Base-by-base conservation (phyloP, 2,329 filamentous ascomycete genomes). In the Raffaelea albimanens region DNA sequence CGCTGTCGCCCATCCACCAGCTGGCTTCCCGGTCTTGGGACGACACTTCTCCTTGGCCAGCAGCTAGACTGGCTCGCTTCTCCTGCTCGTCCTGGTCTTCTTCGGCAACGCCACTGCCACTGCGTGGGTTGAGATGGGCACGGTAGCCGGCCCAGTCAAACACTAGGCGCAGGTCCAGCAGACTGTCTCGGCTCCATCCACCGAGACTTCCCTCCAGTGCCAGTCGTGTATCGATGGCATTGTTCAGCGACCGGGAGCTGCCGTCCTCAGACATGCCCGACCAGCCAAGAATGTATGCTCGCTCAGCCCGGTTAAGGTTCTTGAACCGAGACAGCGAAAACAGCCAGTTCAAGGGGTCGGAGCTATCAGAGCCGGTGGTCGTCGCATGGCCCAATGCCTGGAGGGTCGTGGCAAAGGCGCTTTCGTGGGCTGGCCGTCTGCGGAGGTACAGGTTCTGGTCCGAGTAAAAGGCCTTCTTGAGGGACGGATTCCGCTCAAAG, bases 361-460 rank as follows among this genome's bases (percentile, higher is more conserved):
- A n/a, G 11, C n/a, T 38, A 25, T 2, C 21, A 5, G 21, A n/a
- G n/a, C 10, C 23, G 8, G 18, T 21, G 5, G 19, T 2, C 1
- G 19, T 18, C 2, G 13, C 25, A 4, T 57, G 63, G 48, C 85
- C 86, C 23, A 94, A 72, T 0, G 86, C 85, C 3, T 82, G 75
- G 14, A 95, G 72, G 0, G 87, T 87, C 0, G 85, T 82, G 5
- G 78, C 73, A 61, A 95, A 95, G 9, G 78, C 74, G 8, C 73
- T 75, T 55, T 86, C 83, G 53, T 79, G 76, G 38, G 80, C 73
- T 14, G 83, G 76, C 47, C 88, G 79, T 16, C 85, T 75, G 18
- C 85, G 78, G 4, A 95, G 79, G 57, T 82, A 82, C 39, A 96
- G 68, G 2, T 79, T 85, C 56, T 94, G 87, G 22, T 82, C 82